Conservation (phyloP, 139 green algal genomes). For the Trebouxia sp. region DNA sequence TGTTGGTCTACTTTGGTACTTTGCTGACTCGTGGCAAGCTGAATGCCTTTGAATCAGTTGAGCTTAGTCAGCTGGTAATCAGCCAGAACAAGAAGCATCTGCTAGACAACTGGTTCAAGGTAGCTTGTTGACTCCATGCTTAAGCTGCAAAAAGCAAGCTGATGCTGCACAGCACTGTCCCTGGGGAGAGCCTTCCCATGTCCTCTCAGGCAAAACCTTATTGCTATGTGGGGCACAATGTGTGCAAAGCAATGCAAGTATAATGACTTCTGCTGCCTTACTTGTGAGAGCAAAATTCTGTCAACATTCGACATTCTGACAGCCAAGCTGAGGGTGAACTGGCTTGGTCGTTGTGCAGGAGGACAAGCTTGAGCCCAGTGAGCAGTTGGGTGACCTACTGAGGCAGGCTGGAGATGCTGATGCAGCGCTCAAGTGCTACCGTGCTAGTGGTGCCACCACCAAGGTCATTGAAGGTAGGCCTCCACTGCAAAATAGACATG, state of each 20-base stretch:
- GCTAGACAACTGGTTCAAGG: slow-evolving; percentile 94
- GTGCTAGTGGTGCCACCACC: slow-evolving; percentile 68
- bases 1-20: slow-evolving; percentile 99
- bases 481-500: no score
- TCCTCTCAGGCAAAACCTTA: no score
- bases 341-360: slow-evolving; percentile 24
- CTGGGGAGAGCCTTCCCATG: no score
- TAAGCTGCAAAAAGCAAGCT: no score
- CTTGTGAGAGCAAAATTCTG: no score
- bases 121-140: no score
- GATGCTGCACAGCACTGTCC: no score
- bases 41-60: slow-evolving; percentile 90
- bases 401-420: slow-evolving; percentile 82
- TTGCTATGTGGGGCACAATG: no score
- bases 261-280: no score
- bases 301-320: not conserved
- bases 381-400: slow-evolving; percentile 96
- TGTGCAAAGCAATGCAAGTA: no score
- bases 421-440: slow-evolving; percentile 91
- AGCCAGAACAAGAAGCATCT: slow-evolving; percentile 99
- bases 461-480: slow-evolving; percentile 65
- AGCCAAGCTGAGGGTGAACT: not conserved
- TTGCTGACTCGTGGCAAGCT: slow-evolving; percentile 92
- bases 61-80: slow-evolving; percentile 94
- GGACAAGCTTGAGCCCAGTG: slow-evolving; percentile 93